Conservation (phyloP, 2,329 filamentous ascomycete species). For the Verticillium albo-atrum region DNA sequence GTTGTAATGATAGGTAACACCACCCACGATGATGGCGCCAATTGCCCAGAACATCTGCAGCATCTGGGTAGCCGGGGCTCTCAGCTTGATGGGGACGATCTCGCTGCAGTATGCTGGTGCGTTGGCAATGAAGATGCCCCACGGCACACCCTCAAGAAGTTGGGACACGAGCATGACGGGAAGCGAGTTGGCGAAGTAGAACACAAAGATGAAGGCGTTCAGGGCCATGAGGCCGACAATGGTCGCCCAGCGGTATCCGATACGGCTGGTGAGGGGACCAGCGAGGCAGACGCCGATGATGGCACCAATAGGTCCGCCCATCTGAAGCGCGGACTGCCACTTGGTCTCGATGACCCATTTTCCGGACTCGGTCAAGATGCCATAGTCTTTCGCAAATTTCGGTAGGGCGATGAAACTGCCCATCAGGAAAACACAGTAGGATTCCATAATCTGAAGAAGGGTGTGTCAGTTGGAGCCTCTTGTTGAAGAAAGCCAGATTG, state of each 20-base stretch:
- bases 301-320: slow-evolving; percentile 52
- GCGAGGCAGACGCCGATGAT: slow-evolving; percentile 56
- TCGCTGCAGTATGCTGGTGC: slow-evolving; percentile 59
- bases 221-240: slow-evolving; percentile 50
- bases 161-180: slow-evolving; percentile 46
- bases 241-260: slow-evolving; percentile 58
- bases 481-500: background rate
- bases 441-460: slow-evolving; percentile 57
- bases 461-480: no score
- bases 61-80: slow-evolving; percentile 56
- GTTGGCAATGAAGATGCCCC: slow-evolving; percentile 64
- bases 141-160: slow-evolving; percentile 57
- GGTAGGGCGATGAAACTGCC: slow-evolving; percentile 52
- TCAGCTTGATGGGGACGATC: slow-evolving; percentile 53
- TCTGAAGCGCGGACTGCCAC: slow-evolving; percentile 56
- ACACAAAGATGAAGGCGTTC: slow-evolving; percentile 53
- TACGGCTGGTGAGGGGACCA: slow-evolving; percentile 51
- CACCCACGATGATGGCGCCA: slow-evolving; percentile 56
- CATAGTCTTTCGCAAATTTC: slow-evolving; percentile 40
- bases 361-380: slow-evolving; percentile 26
- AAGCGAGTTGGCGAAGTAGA: slow-evolving; percentile 39
- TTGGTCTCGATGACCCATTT: slow-evolving; percentile 38
- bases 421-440: slow-evolving; percentile 58
- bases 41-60: slow-evolving; percentile 65
- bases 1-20: slow-evolving; percentile 51